Conservation (phyloP, 164 flowering plant species). For the Akebia trifoliata region DNA sequence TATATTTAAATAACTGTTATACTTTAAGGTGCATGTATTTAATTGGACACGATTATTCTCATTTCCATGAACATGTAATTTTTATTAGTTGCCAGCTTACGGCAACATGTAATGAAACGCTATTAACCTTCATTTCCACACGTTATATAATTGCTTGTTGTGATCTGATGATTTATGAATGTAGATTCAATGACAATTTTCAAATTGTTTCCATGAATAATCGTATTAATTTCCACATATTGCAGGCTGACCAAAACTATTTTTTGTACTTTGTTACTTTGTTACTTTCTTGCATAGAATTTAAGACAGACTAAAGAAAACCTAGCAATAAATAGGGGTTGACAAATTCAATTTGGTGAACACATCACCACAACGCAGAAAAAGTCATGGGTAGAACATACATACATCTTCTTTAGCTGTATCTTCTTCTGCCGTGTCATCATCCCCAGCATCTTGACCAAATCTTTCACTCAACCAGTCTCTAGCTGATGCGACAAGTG, state of each 20-base stretch:
- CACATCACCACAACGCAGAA: slow-evolving; percentile 15
- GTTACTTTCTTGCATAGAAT: not conserved
- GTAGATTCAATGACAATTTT: too few relatives aligned
- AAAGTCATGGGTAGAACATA: slow-evolving; percentile 11
- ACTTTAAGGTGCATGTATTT: too few relatives aligned
- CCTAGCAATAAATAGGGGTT: slow-evolving; percentile 4
- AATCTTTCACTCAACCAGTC: slow-evolving; percentile 85
- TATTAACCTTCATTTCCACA: too few relatives aligned
- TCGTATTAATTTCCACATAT: too few relatives aligned
- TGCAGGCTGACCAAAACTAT: not conserved
- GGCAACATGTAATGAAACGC: too few relatives aligned
- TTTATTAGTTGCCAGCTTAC: too few relatives aligned
- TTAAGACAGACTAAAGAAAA: not conserved
- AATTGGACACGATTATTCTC: too few relatives aligned
- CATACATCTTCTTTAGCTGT: slow-evolving; percentile 80
- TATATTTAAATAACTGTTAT: too few relatives aligned
- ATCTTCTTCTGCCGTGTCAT: slow-evolving; percentile 40
- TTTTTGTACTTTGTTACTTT: not conserved
- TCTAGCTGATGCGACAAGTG: slow-evolving; percentile 80
- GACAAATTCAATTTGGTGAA: not conserved
- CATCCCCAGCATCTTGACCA: slow-evolving; percentile 40
- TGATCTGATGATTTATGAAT: too few relatives aligned
- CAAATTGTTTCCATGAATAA: too few relatives aligned
- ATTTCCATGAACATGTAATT: too few relatives aligned
- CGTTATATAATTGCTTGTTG: too few relatives aligned